phyloP scores from a whole-genome alignment of 192 early-diverging fungal genomes.

The Pilobolus umbonatus region DNA sequence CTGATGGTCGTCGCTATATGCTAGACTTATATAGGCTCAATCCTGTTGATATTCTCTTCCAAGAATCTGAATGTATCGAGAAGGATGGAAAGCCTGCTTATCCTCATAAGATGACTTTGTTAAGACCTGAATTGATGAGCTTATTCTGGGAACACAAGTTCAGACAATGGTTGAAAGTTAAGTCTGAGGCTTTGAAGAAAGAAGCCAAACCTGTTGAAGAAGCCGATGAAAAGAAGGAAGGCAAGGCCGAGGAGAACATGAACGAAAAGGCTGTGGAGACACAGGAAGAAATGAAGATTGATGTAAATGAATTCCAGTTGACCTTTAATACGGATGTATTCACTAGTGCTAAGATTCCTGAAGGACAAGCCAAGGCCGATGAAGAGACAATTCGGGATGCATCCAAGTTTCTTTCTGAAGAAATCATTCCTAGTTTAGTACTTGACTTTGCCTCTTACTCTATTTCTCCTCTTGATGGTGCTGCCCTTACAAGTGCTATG shows the following conservation, averaged over 20 bases:
- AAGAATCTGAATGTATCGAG: constrained; percentile 62
- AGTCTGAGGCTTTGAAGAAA: constrained; percentile 43
- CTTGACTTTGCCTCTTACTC: constrained; percentile 62
- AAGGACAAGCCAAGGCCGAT: constrained; percentile 33
- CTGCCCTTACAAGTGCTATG: constrained; percentile 71
- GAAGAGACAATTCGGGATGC: constrained; percentile 66
- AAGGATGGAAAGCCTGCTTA: constrained; percentile 61
- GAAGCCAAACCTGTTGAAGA: constrained; percentile 21
- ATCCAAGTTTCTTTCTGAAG: constrained; percentile 71
- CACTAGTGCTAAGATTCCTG: constrained; percentile 42
- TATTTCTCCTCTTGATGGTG: constrained; percentile 75
- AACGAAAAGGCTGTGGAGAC: constrained; percentile 22
- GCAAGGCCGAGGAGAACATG: constrained; percentile 9
- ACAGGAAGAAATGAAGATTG: constrained; percentile 30
- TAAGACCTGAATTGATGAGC: constrained; percentile 85
- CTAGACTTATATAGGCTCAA: constrained; percentile 90
- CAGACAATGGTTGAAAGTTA: constrained; percentile 55
- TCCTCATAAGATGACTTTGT: constrained; percentile 78
- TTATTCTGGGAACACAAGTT: constrained; percentile 80
- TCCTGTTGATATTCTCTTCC: constrained; percentile 88
- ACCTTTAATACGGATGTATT: constrained; percentile 62
- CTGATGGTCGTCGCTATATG: constrained; percentile 89
- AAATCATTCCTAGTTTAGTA: constrained; percentile 60
- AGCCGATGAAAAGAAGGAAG: constrained; percentile 10
- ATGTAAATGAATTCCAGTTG: constrained; percentile 40